These are phyloP conservation scores for Penicillium corylophilum DNA, from an alignment of 2,329 filamentous ascomycete species.

Conservation along the genomic window DNA sequence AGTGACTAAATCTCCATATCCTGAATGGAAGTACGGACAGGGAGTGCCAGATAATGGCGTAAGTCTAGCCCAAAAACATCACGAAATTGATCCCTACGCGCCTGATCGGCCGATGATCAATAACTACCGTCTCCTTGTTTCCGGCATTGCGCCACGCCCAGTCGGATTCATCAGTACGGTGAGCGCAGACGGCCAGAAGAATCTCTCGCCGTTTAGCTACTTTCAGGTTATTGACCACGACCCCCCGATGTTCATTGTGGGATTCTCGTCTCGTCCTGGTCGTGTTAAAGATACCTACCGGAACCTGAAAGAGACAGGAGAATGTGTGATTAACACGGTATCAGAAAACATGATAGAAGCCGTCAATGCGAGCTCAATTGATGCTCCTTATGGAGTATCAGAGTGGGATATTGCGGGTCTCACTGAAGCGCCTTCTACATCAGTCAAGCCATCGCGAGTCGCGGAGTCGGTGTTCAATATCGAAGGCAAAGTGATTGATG, in stretches of 20 bases:
- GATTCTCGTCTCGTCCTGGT: conserved; percentile 55
- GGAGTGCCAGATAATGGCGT: conserved; percentile 17
- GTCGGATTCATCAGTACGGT: conserved; percentile 63
- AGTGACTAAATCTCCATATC: conserved; percentile 38
- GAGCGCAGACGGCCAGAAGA: conserved; percentile 62
- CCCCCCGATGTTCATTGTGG: conserved; percentile 75
- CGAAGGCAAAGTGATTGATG: conserved; percentile 72
- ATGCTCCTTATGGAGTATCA: conserved; percentile 70
- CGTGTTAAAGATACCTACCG: conserved; percentile 71
- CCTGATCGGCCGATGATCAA: conserved; percentile 62
- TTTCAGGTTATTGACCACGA: conserved; percentile 79
- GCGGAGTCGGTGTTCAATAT: conserved; percentile 77
- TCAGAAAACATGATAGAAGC: conserved; percentile 81
- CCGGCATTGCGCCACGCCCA: conserved; percentile 74
- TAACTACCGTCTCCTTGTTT: conserved; percentile 91
- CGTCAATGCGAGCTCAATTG: conserved; percentile 72
- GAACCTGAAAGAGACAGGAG: conserved; percentile 67
- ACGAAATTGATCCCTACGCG: conserved; percentile 76
- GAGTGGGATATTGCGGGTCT: conserved; percentile 82
- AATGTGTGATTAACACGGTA: conserved; percentile 85
- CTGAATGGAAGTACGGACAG: conserved; percentile 30
- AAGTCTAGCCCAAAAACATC: conserved; percentile 22
- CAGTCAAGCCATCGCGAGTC: conserved; percentile 70
- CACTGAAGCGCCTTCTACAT: conserved; percentile 62
- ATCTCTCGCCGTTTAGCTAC: conserved; percentile 82